Conservation (phyloP, 2,329 filamentous ascomycete genomes). For the Colletotrichum liaoningense region DNA sequence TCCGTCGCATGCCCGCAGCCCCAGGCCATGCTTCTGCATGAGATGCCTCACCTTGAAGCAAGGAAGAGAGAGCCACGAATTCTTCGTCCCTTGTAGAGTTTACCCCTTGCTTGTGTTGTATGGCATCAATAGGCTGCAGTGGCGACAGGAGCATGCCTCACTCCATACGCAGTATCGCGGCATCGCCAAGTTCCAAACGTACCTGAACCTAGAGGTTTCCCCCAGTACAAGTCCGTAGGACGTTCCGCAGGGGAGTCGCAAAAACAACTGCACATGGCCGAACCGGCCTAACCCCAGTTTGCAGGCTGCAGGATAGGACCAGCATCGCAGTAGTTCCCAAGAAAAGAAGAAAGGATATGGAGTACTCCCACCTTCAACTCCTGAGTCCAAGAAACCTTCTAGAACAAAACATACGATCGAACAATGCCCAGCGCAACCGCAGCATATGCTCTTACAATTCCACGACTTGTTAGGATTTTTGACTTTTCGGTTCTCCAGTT, state of each 20-base stretch:
- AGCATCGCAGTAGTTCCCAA: neutral
- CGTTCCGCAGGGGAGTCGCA: neutral
- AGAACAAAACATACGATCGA: neutral
- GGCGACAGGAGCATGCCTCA: neutral
- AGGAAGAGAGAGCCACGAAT: neutral
- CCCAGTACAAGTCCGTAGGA: neutral
- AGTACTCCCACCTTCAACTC: neutral
- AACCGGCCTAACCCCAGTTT: neutral
- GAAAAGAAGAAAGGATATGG: too few species aligned
- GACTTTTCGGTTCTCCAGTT: neutral
- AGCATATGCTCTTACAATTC: neutral
- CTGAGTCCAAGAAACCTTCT: neutral
- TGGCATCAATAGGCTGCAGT: neutral
- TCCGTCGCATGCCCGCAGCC: neutral
- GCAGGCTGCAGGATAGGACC: neutral
- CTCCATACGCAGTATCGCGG: neutral
- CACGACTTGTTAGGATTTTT: neutral
- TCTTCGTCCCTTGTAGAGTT: neutral
- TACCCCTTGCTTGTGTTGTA: neutral
- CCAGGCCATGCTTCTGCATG: neutral
- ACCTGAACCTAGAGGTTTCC: neutral
- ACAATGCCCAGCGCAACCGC: neutral
- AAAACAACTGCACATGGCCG: neutral
- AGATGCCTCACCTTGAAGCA: neutral
- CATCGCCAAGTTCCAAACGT: neutral